phyloP scores from a whole-genome alignment of 2,329 filamentous ascomycete genomes.

The Trichoderma polysporum region DNA sequence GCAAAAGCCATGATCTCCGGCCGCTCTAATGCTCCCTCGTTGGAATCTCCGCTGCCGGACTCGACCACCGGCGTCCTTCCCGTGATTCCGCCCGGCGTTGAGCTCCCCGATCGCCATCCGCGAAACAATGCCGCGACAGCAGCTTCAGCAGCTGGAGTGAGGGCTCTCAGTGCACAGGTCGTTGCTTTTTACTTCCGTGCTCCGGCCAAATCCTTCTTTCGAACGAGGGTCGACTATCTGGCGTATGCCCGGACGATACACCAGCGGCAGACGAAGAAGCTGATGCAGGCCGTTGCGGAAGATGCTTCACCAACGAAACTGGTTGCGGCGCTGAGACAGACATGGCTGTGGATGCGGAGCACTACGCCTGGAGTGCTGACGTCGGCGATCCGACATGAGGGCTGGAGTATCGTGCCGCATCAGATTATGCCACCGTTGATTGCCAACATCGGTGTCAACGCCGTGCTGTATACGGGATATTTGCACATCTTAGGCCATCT shows the following conservation, averaged over 20 bases:
- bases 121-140: conserved; percentile 62
- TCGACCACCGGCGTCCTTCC: conserved; percentile 44
- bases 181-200: conserved; percentile 90
- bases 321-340: conserved; percentile 37
- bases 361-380: conserved; percentile 70
- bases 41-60: conserved; percentile 30
- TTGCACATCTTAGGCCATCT: conserved; percentile 66
- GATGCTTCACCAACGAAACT: conserved; percentile 38
- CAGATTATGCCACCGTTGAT: conserved; percentile 75
- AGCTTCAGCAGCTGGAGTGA: conserved; percentile 80
- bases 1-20: conserved; percentile 37
- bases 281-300: conserved; percentile 38
- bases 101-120: conserved; percentile 47
- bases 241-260: conserved; percentile 57
- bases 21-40: conserved; percentile 34
- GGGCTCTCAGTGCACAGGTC: conserved; percentile 78
- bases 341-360: conserved; percentile 55
- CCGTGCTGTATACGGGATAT: conserved; percentile 74
- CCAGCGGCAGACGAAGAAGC: conserved; percentile 40
- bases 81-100: conserved; percentile 43
- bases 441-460: conserved; percentile 72
- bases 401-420: conserved; percentile 72
- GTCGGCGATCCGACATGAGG: conserved; percentile 66
- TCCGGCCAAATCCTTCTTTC: conserved; percentile 89
- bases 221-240: conserved; percentile 81